Evolutionary conservation across 768 basidiomycete species (phyloP).

Genomic region (Tricholoma terreum): DNA sequence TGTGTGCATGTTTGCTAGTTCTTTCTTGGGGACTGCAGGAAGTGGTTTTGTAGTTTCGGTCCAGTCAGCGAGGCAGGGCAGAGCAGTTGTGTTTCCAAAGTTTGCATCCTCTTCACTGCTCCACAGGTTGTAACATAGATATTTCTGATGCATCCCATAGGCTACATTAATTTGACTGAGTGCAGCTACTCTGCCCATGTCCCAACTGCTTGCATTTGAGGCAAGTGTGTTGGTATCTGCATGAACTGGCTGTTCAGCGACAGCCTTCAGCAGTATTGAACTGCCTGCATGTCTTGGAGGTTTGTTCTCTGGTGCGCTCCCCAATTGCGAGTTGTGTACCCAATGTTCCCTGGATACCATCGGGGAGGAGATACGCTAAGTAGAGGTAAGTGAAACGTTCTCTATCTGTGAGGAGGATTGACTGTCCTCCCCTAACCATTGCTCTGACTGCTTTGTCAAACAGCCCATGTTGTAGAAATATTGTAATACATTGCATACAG

Average conservation of each 20-base stretch:
- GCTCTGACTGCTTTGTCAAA: background rate
- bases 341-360: background rate
- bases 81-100: background rate
- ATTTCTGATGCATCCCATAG: conserved; percentile 9
- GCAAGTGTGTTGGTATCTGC: background rate
- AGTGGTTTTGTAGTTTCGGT: conserved; percentile 12
- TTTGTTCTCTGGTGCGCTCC: background rate
- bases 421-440: no score
- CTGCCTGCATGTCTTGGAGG: background rate
- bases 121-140: conserved; percentile 17
- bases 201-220: background rate
- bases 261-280: background rate
- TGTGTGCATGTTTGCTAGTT: conserved; percentile 12
- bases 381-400: background rate
- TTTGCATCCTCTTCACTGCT: background rate
- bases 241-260: background rate
- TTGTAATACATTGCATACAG: no score
- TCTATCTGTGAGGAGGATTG: background rate
- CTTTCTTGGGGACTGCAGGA: conserved; percentile 11
- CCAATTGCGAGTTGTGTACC: background rate
- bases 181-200: conserved; percentile 16
- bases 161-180: conserved; percentile 13
- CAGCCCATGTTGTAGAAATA: no score
- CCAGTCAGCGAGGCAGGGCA: conserved; percentile 14
- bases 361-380: background rate